Conservation (phyloP, 257 asterid species). For the Verbascum thapsus region DNA sequence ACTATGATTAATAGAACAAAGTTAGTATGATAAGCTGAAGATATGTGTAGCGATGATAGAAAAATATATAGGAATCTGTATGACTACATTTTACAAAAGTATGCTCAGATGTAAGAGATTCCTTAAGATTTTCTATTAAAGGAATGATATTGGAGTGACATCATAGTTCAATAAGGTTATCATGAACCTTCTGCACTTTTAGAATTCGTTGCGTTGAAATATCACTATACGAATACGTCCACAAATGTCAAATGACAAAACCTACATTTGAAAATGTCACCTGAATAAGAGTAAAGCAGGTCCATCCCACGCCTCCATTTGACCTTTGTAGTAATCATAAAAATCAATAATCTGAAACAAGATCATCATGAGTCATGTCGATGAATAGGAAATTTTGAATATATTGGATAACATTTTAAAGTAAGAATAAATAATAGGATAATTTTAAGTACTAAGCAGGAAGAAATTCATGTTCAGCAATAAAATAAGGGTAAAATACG, state of each 20-base stretch:
- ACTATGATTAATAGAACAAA: background rate
- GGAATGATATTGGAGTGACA: too few relatives aligned
- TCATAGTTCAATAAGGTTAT: constrained; percentile 28
- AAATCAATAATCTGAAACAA: constrained; percentile 76
- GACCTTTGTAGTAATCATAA: constrained; percentile 98
- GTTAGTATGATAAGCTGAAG: too few relatives aligned
- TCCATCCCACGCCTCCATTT: constrained; percentile 99
- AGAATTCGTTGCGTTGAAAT: constrained; percentile 21
- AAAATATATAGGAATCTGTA: too few relatives aligned
- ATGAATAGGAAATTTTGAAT: constrained; percentile 8
- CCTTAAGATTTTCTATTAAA: too few relatives aligned
- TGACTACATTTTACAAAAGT: too few relatives aligned
- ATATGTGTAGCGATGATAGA: background rate
- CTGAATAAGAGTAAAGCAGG: constrained; percentile 98
- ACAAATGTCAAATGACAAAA: constrained; percentile 24
- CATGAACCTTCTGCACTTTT: constrained; percentile 2
- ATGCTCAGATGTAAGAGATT: too few relatives aligned
- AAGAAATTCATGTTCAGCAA: constrained; percentile 11
- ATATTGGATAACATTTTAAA: constrained; percentile 9
- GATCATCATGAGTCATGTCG: constrained; percentile 31
- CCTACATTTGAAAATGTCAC: constrained; percentile 49
- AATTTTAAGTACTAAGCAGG: background rate
- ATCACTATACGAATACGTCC: constrained; percentile 18
- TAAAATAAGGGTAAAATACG: constrained; percentile 9
- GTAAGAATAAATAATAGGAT: background rate